Conservation (phyloP, 1,284 basidiomycete species). For the Ustilago xerochloae region DNA sequence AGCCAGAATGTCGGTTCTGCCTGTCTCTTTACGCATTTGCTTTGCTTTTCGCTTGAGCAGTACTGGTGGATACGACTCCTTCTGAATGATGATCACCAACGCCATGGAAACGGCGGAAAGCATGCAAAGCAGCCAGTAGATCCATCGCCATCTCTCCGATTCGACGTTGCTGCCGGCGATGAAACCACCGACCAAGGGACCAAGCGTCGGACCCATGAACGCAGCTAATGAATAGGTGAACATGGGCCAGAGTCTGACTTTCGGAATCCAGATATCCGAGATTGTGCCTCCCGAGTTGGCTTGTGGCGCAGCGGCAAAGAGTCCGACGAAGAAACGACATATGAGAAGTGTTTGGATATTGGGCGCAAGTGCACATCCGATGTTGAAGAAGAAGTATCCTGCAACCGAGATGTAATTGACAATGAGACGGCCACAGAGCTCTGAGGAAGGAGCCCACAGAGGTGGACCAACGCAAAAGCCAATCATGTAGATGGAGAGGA, state of each 20-base stretch:
- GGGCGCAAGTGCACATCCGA: conserved; percentile 45
- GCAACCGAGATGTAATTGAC: conserved; percentile 50
- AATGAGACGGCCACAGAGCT: conserved; percentile 48
- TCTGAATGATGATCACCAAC: conserved; percentile 22
- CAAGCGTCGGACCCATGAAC: conserved; percentile 44
- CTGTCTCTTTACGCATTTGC: conserved; percentile 9
- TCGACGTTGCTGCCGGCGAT: conserved; percentile 17
- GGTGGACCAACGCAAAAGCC: conserved; percentile 54
- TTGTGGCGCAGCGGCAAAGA: conserved; percentile 49
- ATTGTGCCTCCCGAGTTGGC: conserved; percentile 41
- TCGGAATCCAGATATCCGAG: conserved; percentile 36
- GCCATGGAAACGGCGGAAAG: conserved; percentile 27
- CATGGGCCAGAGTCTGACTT: conserved; percentile 45
- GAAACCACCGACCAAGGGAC: conserved; percentile 32
- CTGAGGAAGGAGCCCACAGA: conserved; percentile 52
- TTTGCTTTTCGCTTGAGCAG: conserved; percentile 36
- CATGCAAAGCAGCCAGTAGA: conserved; percentile 43
- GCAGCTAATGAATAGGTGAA: conserved; percentile 45
- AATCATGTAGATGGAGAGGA: conserved; percentile 49
- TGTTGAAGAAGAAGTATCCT: conserved; percentile 47
- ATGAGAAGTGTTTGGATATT: conserved; percentile 45
- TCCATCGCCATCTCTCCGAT: conserved; percentile 42
- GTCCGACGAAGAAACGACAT: conserved; percentile 46
- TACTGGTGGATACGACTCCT: conserved; percentile 47
- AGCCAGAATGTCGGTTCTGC: conserved; percentile 21